Percentiles rank a stretch among this genome's conserved stretches.
Conservation (phyloP, 495 filamentous ascomycete genomes). For the Penicillium coprophilum region DNA sequence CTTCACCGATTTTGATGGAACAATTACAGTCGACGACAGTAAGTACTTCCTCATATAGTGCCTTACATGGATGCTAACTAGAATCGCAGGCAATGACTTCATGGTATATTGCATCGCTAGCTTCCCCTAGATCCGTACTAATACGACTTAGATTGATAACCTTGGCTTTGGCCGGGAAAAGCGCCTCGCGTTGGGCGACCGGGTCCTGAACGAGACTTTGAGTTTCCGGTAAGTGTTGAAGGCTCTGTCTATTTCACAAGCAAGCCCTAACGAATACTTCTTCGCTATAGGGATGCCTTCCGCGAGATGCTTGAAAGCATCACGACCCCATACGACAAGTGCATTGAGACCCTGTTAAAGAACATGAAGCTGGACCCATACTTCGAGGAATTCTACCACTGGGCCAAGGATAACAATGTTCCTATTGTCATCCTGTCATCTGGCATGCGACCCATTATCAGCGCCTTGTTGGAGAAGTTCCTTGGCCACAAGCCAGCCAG, state of each 20-base stretch:
- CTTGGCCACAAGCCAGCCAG: conserved; percentile 65
- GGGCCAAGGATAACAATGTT: conserved; percentile 75
- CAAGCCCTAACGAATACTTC: neutral
- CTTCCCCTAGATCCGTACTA: conserved; percentile 5
- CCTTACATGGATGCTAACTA: conserved; percentile 21
- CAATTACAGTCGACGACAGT: conserved; percentile 87
- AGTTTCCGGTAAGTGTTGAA: conserved; percentile 62
- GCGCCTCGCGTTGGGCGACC: conserved; percentile 64
- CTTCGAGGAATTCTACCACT: conserved; percentile 83
- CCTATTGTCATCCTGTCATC: conserved; percentile 88
- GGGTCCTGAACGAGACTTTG: conserved; percentile 64
- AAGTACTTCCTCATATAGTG: conserved; percentile 25
- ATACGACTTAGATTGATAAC: conserved; percentile 70
- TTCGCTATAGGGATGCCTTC: conserved; percentile 65
- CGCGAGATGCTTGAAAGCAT: conserved; percentile 83
- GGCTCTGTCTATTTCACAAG: neutral
- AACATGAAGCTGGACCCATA: conserved; percentile 86
- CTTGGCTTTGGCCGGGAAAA: conserved; percentile 72
- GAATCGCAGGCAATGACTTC: conserved; percentile 74
- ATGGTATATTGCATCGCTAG: conserved; percentile 50
- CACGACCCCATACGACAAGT: conserved; percentile 73
- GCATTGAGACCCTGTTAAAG: conserved; percentile 68
- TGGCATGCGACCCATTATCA: conserved; percentile 91
- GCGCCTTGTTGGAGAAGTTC: conserved; percentile 72
- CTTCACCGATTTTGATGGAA: conserved; percentile 97